Evolutionary conservation across 139 green algal genomes (phyloP).

Genomic region (Chlorella sp.): DNA sequence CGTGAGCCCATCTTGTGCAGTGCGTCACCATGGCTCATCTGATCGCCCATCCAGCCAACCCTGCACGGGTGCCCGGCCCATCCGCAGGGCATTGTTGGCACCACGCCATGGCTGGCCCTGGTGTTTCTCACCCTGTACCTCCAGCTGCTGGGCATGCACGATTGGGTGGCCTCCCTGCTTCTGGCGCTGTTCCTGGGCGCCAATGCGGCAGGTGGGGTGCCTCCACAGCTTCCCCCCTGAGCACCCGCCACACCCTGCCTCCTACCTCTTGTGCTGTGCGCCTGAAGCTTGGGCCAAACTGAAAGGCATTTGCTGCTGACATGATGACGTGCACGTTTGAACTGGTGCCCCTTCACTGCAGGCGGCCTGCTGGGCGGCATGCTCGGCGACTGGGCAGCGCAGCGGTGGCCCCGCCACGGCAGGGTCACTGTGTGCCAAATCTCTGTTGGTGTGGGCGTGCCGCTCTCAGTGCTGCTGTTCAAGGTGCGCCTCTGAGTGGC

Average conservation of each 20-base stretch:
- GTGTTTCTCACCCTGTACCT: slow-evolving; percentile 70
- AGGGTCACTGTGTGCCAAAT: slow-evolving; percentile 56
- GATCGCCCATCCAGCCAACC: too few relatives aligned
- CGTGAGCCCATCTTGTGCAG: too few relatives aligned
- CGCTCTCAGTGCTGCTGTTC: slow-evolving; percentile 29
- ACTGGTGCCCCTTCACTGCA: neutral
- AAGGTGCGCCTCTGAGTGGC: neutral
- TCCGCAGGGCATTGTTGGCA: slow-evolving; percentile 62
- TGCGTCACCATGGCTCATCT: neutral
- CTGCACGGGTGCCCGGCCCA: too few relatives aligned
- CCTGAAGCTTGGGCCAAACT: too few relatives aligned
- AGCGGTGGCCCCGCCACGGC: slow-evolving; percentile 45
- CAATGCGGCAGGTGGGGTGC: slow-evolving; percentile 3
- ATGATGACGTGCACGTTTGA: too few relatives aligned
- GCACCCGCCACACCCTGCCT: too few relatives aligned
- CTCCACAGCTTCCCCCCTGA: too few relatives aligned
- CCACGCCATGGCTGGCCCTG: slow-evolving; percentile 59
- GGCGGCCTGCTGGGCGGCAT: slow-evolving; percentile 49
- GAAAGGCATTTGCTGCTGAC: neutral
- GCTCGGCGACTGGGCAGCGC: slow-evolving; percentile 52
- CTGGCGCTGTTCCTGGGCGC: slow-evolving; percentile 49
- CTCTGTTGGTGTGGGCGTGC: slow-evolving; percentile 49
- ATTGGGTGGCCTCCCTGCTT: slow-evolving; percentile 38
- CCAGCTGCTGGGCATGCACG: slow-evolving; percentile 64
- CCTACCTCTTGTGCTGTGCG: too few relatives aligned